Percentiles rank a stretch among this genome's conserved stretches.
Evolutionary conservation across 2,329 filamentous ascomycete genomes (phyloP).

Genomic region (Aspergillus sp.): DNA sequence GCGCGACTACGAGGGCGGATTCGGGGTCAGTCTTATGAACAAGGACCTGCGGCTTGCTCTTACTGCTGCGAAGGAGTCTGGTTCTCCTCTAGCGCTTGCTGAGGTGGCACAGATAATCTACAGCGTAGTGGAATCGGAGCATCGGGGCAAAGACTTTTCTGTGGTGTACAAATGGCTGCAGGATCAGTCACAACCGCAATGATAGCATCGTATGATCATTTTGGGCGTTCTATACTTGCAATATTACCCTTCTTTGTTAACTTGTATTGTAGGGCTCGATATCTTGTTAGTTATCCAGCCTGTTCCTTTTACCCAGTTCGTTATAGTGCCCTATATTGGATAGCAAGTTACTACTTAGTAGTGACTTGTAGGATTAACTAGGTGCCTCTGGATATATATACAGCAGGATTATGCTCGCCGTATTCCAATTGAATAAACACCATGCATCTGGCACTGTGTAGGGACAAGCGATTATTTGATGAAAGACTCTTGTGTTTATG

Average conservation of each 20-base stretch:
- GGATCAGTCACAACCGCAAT: conserved; percentile 27
- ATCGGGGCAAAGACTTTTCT: conserved; percentile 75
- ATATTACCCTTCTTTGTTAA: background rate
- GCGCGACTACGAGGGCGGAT: conserved; percentile 74
- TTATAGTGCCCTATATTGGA: background rate
- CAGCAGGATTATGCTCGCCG: background rate
- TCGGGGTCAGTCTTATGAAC: conserved; percentile 74
- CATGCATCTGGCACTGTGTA: background rate
- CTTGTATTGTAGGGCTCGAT: background rate
- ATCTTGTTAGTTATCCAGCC: background rate
- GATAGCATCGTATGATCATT: background rate
- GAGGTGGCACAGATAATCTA: conserved; percentile 66
- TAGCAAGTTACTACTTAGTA: background rate
- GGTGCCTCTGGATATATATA: background rate
- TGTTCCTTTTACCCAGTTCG: background rate
- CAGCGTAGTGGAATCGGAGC: conserved; percentile 60
- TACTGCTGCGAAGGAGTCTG: conserved; percentile 67
- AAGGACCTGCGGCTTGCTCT: conserved; percentile 76
- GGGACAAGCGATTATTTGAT: no score
- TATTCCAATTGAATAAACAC: background rate
- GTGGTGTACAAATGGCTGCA: conserved; percentile 72
- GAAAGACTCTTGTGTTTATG: background rate
- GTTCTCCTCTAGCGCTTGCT: conserved; percentile 65
- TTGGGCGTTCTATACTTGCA: background rate
- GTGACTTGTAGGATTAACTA: background rate